These are phyloP conservation scores for Yarrowia sp. DNA, from an alignment of 805 yeast species.

Conservation along the genomic window DNA sequence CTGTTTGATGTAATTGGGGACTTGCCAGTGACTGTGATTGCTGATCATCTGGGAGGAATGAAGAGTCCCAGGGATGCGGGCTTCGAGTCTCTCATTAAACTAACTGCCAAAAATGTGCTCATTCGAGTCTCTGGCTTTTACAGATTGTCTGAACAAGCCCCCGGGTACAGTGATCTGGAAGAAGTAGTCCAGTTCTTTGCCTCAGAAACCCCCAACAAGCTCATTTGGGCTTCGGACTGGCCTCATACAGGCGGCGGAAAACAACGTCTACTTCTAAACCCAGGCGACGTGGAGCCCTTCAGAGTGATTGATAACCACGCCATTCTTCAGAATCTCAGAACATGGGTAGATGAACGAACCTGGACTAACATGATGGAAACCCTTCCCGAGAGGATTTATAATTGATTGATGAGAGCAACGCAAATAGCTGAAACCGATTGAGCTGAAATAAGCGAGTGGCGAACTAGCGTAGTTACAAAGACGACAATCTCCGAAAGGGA, in stretches of 20 bases:
- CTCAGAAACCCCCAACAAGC: conserved; percentile 9
- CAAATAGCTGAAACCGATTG: not conserved
- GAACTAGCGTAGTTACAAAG: no score
- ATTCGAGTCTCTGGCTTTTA: conserved; percentile 16
- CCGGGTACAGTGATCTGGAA: conserved; percentile 9
- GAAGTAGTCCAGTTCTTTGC: conserved; percentile 12
- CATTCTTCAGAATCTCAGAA: not conserved
- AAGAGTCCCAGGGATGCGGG: not conserved
- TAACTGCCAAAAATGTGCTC: not conserved
- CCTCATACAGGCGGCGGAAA: conserved; percentile 22
- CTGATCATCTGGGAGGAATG: conserved; percentile 24
- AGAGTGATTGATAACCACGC: conserved; percentile 1
- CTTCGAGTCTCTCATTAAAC: conserved; percentile 8
- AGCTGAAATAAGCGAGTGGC: not conserved
- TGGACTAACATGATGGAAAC: conserved; percentile 21
- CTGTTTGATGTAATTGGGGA: conserved; percentile 16
- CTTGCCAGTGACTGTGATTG: conserved; percentile 8
- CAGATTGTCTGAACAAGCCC: conserved; percentile 11
- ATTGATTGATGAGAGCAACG: not conserved
- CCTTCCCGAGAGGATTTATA: conserved; percentile 1
- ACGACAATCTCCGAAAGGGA: not conserved
- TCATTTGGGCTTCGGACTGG: conserved; percentile 21
- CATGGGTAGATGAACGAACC: conserved; percentile 7
- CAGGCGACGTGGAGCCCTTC: conserved; percentile 6
- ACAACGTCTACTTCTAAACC: not conserved